Percentiles rank a stretch among this genome's conserved stretches.
phyloP scores from a whole-genome alignment of 352 stramenopile genomes.

The Globisporangium heterothallicum region DNA sequence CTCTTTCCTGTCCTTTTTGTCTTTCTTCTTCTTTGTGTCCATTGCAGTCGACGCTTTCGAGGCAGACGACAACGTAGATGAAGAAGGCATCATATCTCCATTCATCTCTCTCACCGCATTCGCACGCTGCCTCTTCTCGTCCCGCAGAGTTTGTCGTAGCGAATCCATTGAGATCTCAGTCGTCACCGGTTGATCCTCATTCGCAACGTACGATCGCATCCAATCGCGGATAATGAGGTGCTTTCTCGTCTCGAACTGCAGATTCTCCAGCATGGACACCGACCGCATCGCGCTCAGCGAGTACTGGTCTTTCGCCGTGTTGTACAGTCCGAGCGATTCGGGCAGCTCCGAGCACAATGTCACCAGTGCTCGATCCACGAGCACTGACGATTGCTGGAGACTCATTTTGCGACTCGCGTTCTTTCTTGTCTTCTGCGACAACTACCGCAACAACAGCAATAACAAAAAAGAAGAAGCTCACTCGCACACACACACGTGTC shows the following conservation, averaged over 20 bases:
- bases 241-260: constrained; percentile 56
- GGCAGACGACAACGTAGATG: background rate
- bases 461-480: background rate
- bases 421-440: background rate
- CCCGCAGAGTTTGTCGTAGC: constrained; percentile 34
- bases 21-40: constrained; percentile 16
- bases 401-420: too few relatives aligned
- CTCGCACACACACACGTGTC: background rate
- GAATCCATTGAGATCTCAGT: constrained; percentile 55
- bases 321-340: constrained; percentile 74
- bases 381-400: constrained; percentile 57
- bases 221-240: constrained; percentile 62
- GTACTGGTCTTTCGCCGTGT: constrained; percentile 67
- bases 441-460: background rate
- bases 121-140: constrained; percentile 44
- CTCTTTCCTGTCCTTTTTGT: constrained; percentile 21
- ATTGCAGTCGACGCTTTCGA: constrained; percentile 3
- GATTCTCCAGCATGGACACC: constrained; percentile 46
- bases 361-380: constrained; percentile 74
- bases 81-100: constrained; percentile 26
- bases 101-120: constrained; percentile 37
- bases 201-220: constrained; percentile 59
- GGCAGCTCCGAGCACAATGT: constrained; percentile 71
- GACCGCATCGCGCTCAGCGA: constrained; percentile 47
- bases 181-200: constrained; percentile 44